Evolutionary conservation across 441 rosid species (phyloP).

Genomic region (Erodium moschatum): DNA sequence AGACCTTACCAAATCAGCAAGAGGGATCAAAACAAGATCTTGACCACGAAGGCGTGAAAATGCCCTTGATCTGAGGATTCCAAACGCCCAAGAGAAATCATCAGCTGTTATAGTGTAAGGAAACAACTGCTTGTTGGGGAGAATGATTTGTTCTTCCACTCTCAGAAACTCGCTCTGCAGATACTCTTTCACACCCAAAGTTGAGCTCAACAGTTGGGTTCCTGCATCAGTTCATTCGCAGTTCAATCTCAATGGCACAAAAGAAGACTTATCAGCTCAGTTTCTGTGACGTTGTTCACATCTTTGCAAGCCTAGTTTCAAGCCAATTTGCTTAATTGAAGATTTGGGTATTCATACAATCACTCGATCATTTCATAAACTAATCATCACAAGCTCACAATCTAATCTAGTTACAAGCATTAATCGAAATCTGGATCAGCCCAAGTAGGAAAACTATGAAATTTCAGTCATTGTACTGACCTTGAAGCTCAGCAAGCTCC

Average conservation of each 20-base stretch:
- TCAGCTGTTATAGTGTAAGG: constrained; percentile 48
- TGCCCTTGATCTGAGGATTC: constrained; percentile 79
- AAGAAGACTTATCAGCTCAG: too few species aligned
- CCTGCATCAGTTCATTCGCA: constrained; percentile 34
- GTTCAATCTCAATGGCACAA: not conserved
- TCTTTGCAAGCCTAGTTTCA: too few species aligned
- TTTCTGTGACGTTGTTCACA: too few species aligned
- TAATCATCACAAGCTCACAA: not conserved
- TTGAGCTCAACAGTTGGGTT: constrained; percentile 67
- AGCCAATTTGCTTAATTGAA: not conserved
- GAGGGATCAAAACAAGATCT: constrained; percentile 75
- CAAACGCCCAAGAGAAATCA: constrained; percentile 83
- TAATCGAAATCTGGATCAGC: not conserved
- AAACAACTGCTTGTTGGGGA: constrained; percentile 51
- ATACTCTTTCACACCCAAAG: constrained; percentile 58
- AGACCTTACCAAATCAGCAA: constrained; percentile 68
- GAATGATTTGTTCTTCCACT: constrained; percentile 53
- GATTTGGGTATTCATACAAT: not conserved
- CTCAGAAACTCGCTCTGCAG: constrained; percentile 51
- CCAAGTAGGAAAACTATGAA: too few species aligned
- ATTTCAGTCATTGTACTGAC: constrained; percentile 24
- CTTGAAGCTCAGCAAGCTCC: constrained; percentile 87
- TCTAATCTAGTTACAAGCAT: not conserved
- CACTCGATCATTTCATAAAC: constrained; percentile 2
- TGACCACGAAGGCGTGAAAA: constrained; percentile 83